Evolutionary conservation across 768 basidiomycete species (phyloP).

Genomic region (Baorangia bicolor): DNA sequence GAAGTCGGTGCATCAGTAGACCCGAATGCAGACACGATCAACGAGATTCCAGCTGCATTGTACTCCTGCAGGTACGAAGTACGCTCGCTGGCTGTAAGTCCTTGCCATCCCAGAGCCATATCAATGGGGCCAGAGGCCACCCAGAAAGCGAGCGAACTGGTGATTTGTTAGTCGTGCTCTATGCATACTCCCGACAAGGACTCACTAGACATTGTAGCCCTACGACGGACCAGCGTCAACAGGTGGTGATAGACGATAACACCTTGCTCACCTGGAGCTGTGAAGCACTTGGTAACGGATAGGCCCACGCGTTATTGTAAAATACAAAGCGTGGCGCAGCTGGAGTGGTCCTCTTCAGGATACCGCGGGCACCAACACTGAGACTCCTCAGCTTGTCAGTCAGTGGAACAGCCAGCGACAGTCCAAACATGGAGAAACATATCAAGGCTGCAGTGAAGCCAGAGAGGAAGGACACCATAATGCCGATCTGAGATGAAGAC

Average conservation of each 20-base stretch:
- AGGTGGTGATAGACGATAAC: background rate
- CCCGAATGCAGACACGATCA: conserved; percentile 56
- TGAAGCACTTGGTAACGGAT: conserved; percentile 43
- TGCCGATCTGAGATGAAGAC: background rate
- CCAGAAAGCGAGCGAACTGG: conserved; percentile 40
- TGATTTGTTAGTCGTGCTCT: background rate
- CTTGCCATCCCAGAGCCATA: conserved; percentile 43
- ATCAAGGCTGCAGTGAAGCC: background rate
- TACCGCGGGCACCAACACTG: conserved; percentile 10
- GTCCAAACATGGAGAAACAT: conserved; percentile 1
- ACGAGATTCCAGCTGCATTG: conserved; percentile 50
- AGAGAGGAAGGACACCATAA: conserved; percentile 5
- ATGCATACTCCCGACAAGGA: background rate
- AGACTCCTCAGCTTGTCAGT: conserved; percentile 11
- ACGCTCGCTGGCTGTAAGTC: conserved; percentile 37
- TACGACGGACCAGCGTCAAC: conserved; percentile 1
- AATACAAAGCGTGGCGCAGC: conserved; percentile 49
- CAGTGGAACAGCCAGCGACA: conserved; percentile 6
- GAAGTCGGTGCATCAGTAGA: conserved; percentile 39
- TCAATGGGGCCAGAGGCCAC: conserved; percentile 41
- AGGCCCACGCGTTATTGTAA: conserved; percentile 40
- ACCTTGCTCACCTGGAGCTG: conserved; percentile 38
- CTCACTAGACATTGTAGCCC: conserved; percentile 35
- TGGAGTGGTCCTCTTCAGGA: conserved; percentile 20
- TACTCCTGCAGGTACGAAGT: conserved; percentile 45